phyloP scores from a whole-genome alignment of 129 eudicot genomes.

The Tanacetum coccineum region DNA sequence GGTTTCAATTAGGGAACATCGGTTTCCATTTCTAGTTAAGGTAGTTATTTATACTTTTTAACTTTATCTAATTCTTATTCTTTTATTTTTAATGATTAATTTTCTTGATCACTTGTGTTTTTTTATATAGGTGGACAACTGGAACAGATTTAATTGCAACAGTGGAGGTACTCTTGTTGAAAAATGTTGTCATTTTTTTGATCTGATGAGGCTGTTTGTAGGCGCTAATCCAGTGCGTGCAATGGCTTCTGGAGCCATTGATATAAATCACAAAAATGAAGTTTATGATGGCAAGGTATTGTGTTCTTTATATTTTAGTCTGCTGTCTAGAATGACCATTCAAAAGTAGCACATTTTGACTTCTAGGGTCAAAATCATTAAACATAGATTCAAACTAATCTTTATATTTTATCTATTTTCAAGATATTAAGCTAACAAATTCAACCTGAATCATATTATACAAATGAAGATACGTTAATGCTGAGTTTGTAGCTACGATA shows the following conservation, averaged over 20 bases:
- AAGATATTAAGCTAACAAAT: not conserved
- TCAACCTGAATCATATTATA: not conserved
- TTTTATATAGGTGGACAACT: conserved; percentile 72
- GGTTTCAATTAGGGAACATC: conserved; percentile 93
- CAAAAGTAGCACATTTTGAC: conserved; percentile 16
- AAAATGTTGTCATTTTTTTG: conserved; percentile 99
- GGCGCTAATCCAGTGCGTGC: conserved; percentile 89
- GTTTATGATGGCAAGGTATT: conserved; percentile 86
- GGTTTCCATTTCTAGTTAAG: conserved; percentile 94
- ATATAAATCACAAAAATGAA: conserved; percentile 93
- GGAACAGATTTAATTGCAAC: conserved; percentile 94
- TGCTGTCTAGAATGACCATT: not conserved
- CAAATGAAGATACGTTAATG: not conserved
- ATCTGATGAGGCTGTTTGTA: conserved; percentile 91
- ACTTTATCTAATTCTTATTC: not conserved
- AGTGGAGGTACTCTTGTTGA: conserved; percentile 96
- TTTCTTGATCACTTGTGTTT: not conserved
- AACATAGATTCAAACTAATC: not conserved
- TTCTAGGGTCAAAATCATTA: conserved; percentile 12
- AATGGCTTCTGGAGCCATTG: conserved; percentile 96
- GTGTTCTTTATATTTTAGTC: not conserved
- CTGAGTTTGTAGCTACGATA: not conserved
- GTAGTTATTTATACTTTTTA: conserved; percentile 24
- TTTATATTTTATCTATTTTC: not conserved
- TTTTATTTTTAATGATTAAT: conserved; percentile 13